Evolutionary conservation across 2,329 filamentous ascomycete species (phyloP).

Genomic region (Pseudogymnoascus sp.): DNA sequence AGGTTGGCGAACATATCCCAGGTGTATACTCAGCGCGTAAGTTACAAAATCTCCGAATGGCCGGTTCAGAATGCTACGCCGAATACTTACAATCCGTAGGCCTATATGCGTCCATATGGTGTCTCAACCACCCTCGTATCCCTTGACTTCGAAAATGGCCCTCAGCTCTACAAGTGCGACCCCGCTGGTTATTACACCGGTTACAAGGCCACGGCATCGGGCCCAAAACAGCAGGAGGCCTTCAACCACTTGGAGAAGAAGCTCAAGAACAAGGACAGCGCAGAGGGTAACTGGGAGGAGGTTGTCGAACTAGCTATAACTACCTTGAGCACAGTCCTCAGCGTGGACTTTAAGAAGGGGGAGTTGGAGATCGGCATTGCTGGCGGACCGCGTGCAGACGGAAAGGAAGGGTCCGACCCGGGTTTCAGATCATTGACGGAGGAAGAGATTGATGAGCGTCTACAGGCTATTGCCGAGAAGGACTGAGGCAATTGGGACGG

Average conservation of each 20-base stretch:
- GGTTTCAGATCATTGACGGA: constrained; percentile 85
- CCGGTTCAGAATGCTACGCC: constrained; percentile 11
- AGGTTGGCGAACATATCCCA: constrained; percentile 97
- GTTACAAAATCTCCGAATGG: constrained; percentile 24
- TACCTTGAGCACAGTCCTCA: constrained; percentile 89
- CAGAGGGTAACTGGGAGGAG: constrained; percentile 90
- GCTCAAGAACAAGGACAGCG: constrained; percentile 96
- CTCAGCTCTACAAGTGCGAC: constrained; percentile 97
- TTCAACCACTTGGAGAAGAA: constrained; percentile 99
- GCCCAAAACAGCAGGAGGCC: constrained; percentile 97
- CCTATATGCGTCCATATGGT: constrained; percentile 96
- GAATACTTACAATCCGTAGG: constrained; percentile 43
- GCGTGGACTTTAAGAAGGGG: constrained; percentile 99
- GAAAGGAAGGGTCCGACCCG: constrained; percentile 71
- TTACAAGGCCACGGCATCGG: constrained; percentile 96
- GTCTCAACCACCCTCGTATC: constrained; percentile 94
- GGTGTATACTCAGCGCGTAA: constrained; percentile 94
- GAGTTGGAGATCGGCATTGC: constrained; percentile 98
- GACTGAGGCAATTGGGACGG: constrained; percentile 52
- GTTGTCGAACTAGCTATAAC: constrained; percentile 96
- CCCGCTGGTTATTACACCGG: constrained; percentile 96
- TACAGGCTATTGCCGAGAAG: constrained; percentile 98
- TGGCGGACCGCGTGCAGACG: constrained; percentile 75
- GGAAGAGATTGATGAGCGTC: constrained; percentile 95
- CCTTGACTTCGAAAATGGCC: constrained; percentile 83